Base-by-base conservation (phyloP, 2,329 filamentous ascomycete species). In the Exophiala lecanii-corni region DNA sequence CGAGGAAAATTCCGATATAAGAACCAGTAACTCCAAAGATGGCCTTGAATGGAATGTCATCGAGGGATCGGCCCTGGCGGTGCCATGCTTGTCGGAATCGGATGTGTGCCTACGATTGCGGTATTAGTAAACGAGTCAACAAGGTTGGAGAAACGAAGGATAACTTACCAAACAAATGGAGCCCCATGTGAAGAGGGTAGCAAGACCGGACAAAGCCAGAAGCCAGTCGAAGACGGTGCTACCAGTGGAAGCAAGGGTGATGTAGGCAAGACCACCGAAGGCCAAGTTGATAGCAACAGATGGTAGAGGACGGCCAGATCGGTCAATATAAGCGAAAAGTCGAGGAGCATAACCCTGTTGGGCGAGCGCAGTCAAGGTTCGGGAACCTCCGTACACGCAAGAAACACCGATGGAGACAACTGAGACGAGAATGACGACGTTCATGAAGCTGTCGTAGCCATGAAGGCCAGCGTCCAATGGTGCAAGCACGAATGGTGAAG, bases 11-110 rank as follows among this genome's bases (percentile, higher is more conserved):
- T 17, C 89, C 89, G 20, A 92, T 49, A 73, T 82, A 96, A 2
- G 87, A 94, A 7, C 89, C 91, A 7, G 76, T 55, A 6, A 92
- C 69, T 47, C 91, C 91, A 3, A 85, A 78, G 60, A 94, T 86
- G 0, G 86, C 86, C 25, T 69, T 72, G 70, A 92, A 96, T 5
- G 89, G 84, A 4, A 97, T 74, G 56, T 94, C 86, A 42, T 80
- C 72, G 25, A 89, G 69, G n/a, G 70, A 73, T 60, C 82, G 83
- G 33, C 84, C 85, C 49, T 82, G 78, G 9, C 68, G 59, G 10
- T 36, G 20, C 38, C 46, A 45, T 10, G 38, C 38, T 5, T 21
- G 10, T 36, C 41, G 44, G 31, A 48, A 41, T 13, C 81, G 78
- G 56, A 86, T 82, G 54, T 85, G 81, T 2, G 78, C 72, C 33